Percentiles rank a stretch among this genome's conserved stretches.
Evolutionary conservation across 2,329 filamentous ascomycete genomes (phyloP).

Genomic region (Cercospora beticola): DNA sequence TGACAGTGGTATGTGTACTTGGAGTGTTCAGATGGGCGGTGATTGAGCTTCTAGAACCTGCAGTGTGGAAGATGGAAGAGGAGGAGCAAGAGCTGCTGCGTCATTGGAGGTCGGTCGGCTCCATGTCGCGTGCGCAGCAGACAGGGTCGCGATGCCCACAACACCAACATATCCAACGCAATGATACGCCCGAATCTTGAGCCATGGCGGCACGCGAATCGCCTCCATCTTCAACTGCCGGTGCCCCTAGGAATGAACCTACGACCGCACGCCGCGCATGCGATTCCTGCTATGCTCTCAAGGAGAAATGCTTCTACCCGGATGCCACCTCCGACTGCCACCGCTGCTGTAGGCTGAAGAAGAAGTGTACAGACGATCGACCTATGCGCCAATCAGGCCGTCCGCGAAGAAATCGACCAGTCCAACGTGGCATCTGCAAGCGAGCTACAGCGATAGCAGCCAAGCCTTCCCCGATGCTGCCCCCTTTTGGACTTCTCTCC

Average conservation of each 20-base stretch:
- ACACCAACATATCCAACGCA: neutral
- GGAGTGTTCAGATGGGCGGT: neutral
- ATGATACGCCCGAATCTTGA: neutral
- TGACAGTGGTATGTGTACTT: neutral
- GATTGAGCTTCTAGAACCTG: neutral
- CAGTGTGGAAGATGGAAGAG: neutral
- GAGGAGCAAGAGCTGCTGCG: neutral
- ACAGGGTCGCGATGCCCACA: neutral
- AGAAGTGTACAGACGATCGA: constrained; percentile 6
- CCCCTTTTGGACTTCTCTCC: neutral
- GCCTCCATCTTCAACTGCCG: neutral
- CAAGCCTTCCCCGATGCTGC: neutral
- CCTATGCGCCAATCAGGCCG: constrained; percentile 4
- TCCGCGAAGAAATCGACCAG: constrained; percentile 3
- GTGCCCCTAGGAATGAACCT: neutral
- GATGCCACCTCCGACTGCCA: neutral
- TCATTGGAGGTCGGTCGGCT: neutral
- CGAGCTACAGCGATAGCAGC: neutral
- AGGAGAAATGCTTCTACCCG: constrained; percentile 12
- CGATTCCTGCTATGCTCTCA: constrained; percentile 12
- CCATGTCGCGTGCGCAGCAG: neutral
- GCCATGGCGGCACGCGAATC: neutral
- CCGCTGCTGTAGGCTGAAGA: constrained; percentile 7
- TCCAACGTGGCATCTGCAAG: neutral
- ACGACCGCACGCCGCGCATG: constrained; percentile 2